A percentile compares a stretch with the other conserved stretches of the same genome.
Conservation (phyloP, 83 land plant genomes). For the Picea abies region DNA sequence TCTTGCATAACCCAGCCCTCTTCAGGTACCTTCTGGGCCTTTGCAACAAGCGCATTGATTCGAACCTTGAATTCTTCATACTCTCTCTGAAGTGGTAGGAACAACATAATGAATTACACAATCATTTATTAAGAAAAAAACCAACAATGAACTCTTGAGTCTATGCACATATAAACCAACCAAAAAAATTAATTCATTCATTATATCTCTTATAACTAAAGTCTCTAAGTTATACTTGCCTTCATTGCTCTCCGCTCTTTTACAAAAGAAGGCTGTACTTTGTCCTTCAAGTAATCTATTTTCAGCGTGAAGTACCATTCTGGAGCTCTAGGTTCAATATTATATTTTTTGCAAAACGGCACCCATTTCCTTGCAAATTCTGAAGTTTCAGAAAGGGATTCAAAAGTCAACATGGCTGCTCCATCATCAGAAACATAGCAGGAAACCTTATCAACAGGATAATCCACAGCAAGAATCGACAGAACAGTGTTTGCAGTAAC, state of each 20-base stretch:
- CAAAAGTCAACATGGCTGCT: slow-evolving; percentile 85
- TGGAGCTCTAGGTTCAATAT: slow-evolving; percentile 87
- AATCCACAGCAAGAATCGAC: slow-evolving; percentile 84
- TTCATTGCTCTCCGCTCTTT: slow-evolving; percentile 90
- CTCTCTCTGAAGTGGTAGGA: slow-evolving; percentile 57
- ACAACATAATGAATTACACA: background rate
- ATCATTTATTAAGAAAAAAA: background rate
- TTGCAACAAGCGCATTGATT: slow-evolving; percentile 78
- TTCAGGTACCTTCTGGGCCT: slow-evolving; percentile 76
- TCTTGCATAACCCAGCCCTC: slow-evolving; percentile 90
- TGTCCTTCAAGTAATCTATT: slow-evolving; percentile 78
- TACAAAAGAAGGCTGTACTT: slow-evolving; percentile 77
- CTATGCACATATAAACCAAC: background rate
- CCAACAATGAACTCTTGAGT: slow-evolving; percentile 3
- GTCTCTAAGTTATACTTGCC: slow-evolving; percentile 19
- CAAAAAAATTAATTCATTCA: background rate
- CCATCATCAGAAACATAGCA: slow-evolving; percentile 87
- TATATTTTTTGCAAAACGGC: slow-evolving; percentile 74
- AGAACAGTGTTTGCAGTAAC: slow-evolving; percentile 87
- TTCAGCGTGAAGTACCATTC: slow-evolving; percentile 83
- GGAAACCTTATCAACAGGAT: slow-evolving; percentile 82
- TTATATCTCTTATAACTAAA: background rate
- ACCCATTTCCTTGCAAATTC: slow-evolving; percentile 88
- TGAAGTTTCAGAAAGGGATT: slow-evolving; percentile 76
- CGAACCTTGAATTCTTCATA: slow-evolving; percentile 85